phyloP scores from a whole-genome alignment of 345 rosid genomes.

The Litchi chinensis region DNA sequence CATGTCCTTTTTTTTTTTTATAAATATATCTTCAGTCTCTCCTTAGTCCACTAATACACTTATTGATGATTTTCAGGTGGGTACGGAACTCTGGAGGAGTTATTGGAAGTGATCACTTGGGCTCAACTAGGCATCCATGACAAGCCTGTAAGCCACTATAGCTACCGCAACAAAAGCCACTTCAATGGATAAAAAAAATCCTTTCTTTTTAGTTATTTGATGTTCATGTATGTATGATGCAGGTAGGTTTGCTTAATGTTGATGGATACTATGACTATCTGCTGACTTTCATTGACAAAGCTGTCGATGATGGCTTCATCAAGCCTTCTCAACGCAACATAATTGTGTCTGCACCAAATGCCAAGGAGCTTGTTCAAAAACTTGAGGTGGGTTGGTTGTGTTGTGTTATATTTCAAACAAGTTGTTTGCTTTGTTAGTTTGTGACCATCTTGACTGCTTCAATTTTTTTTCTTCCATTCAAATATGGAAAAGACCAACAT shows the following conservation, averaged over 20 bases:
- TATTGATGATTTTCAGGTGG: slow-evolving; percentile 57
- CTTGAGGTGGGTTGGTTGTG: slow-evolving; percentile 68
- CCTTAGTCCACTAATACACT: background rate
- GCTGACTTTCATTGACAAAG: slow-evolving; percentile 88
- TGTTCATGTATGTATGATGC: slow-evolving; percentile 7
- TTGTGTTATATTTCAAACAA: too few species aligned
- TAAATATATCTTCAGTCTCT: too few species aligned
- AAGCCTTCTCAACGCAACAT: slow-evolving; percentile 83
- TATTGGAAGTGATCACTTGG: slow-evolving; percentile 88
- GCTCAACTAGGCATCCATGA: slow-evolving; percentile 96
- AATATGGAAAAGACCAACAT: slow-evolving; percentile 25
- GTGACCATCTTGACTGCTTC: background rate
- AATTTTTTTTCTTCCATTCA: background rate
- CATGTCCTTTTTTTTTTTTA: too few species aligned
- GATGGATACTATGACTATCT: slow-evolving; percentile 91
- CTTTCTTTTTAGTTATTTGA: background rate
- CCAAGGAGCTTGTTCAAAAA: slow-evolving; percentile 83
- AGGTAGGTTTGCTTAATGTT: slow-evolving; percentile 97
- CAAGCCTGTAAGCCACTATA: slow-evolving; percentile 69
- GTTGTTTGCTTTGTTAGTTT: too few species aligned
- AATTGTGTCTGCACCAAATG: slow-evolving; percentile 90
- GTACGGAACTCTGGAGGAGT: slow-evolving; percentile 91
- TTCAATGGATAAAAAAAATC: background rate
- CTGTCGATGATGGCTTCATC: slow-evolving; percentile 97
- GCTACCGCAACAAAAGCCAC: background rate